Evolutionary conservation across 1,139 yeast genomes (phyloP).

Genomic region (Nadsonia starkeyi-henricii): DNA sequence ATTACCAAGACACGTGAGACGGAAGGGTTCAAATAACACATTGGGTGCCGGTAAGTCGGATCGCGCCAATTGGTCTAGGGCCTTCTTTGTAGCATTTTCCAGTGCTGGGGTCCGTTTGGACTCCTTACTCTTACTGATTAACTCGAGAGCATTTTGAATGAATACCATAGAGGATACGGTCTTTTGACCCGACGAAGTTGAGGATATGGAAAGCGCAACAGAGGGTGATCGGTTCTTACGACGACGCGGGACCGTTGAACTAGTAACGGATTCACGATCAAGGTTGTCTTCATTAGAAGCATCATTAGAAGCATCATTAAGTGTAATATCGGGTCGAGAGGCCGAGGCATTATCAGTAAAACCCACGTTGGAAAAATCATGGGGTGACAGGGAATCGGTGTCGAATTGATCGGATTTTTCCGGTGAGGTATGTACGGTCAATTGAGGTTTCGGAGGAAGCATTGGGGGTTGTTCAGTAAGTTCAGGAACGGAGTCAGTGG

Average conservation of each 20-base stretch:
- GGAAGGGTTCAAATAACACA: conserved; percentile 45
- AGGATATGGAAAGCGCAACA: conserved; percentile 19
- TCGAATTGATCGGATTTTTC: background rate
- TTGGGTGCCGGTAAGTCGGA: conserved; percentile 29
- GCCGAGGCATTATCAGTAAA: conserved; percentile 1
- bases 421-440: background rate
- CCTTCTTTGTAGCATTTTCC: conserved; percentile 29
- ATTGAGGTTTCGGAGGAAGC: background rate
- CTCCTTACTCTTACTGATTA: conserved; percentile 34
- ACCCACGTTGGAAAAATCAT: background rate
- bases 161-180: conserved; percentile 28
- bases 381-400: background rate
- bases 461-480: background rate
- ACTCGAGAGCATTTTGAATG: conserved; percentile 34
- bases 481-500: too few species aligned
- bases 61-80: conserved; percentile 22
- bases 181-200: conserved; percentile 16
- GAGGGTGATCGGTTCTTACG: conserved; percentile 16
- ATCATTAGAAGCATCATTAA: background rate
- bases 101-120: conserved; percentile 34
- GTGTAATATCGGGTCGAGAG: background rate
- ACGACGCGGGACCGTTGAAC: conserved; percentile 5
- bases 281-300: background rate
- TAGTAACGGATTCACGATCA: background rate
- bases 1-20: conserved; percentile 40